Evolutionary conservation across 2,329 filamentous ascomycete species (phyloP).

Genomic region (Penicillium fuscoglaucum): DNA sequence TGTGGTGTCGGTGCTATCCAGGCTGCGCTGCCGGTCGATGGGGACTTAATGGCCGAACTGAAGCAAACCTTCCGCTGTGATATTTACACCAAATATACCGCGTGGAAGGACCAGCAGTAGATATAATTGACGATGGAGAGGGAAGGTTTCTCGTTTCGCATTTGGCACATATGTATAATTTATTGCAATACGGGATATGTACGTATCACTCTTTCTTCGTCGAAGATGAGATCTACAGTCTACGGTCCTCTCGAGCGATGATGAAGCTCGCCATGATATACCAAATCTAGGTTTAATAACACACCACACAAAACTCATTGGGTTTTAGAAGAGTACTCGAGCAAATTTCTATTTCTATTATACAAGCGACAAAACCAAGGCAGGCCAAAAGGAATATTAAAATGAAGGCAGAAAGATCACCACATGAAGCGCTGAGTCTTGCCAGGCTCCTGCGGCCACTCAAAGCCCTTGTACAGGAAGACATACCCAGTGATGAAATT

Average conservation of each 20-base stretch:
- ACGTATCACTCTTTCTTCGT: background rate
- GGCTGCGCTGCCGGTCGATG: slow-evolving; percentile 39
- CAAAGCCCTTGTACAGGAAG: slow-evolving; percentile 58
- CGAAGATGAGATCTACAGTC: background rate
- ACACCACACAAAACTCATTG: background rate
- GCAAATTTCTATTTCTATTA: background rate
- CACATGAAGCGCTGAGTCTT: slow-evolving; percentile 62
- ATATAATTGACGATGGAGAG: background rate
- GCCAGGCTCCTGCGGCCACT: slow-evolving; percentile 60
- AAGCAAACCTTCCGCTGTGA: slow-evolving; percentile 48
- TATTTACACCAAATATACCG: slow-evolving; percentile 43
- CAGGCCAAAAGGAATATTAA: background rate
- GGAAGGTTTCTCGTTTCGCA: no score
- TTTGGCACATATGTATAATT: background rate
- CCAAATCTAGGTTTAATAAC: background rate
- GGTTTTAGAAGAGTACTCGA: background rate
- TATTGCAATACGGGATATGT: background rate
- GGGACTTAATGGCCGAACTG: slow-evolving; percentile 27
- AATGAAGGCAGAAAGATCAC: slow-evolving; percentile 33
- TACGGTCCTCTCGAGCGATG: background rate
- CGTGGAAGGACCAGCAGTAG: slow-evolving; percentile 27
- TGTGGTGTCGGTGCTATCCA: slow-evolving; percentile 48
- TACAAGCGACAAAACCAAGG: background rate
- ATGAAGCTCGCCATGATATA: background rate
- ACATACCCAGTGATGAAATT: slow-evolving; percentile 56